Evolutionary conservation across 2,329 filamentous ascomycete species (phyloP).

Genomic region (Teratosphaeria viscida): DNA sequence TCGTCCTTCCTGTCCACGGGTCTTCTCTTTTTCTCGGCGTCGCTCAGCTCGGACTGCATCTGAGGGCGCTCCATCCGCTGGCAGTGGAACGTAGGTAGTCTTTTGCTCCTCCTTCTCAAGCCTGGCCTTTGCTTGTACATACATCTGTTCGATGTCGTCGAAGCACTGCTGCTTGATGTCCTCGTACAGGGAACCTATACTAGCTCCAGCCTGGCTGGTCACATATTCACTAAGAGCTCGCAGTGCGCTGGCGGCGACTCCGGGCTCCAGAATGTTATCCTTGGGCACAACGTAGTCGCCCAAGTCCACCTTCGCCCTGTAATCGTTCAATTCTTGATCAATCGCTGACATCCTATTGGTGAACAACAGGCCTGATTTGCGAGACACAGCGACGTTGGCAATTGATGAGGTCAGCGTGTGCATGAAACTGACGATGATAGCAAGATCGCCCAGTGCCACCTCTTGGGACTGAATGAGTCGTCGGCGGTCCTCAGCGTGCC

Average conservation of each 20-base stretch:
- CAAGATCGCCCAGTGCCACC: not conserved
- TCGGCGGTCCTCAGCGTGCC: conserved; percentile 4
- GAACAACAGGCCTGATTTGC: not conserved
- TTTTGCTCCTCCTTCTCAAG: conserved; percentile 3
- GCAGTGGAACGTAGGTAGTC: conserved; percentile 3
- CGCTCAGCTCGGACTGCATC: conserved; percentile 3
- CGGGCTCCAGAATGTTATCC: not conserved
- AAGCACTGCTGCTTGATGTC: not conserved
- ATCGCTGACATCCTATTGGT: not conserved
- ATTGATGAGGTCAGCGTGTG: not conserved
- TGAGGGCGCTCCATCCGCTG: conserved; percentile 2
- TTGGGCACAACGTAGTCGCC: not conserved
- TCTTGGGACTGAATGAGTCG: not conserved
- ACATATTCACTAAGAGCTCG: not conserved
- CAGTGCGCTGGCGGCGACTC: not conserved
- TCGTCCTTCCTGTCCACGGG: conserved; percentile 2
- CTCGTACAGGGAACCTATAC: not conserved
- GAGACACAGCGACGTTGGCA: not conserved
- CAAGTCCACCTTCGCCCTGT: not conserved
- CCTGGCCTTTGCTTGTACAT: conserved; percentile 3
- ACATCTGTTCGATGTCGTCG: conserved; percentile 6
- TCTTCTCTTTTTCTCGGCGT: conserved; percentile 9
- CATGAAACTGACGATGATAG: not conserved
- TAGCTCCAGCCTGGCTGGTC: not conserved
- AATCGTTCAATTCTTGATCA: not conserved